Evolutionary conservation across 83 land plant species (phyloP), one percentile per base, ranked within the genome.

Genomic region (Picea engelmannii): DNA sequence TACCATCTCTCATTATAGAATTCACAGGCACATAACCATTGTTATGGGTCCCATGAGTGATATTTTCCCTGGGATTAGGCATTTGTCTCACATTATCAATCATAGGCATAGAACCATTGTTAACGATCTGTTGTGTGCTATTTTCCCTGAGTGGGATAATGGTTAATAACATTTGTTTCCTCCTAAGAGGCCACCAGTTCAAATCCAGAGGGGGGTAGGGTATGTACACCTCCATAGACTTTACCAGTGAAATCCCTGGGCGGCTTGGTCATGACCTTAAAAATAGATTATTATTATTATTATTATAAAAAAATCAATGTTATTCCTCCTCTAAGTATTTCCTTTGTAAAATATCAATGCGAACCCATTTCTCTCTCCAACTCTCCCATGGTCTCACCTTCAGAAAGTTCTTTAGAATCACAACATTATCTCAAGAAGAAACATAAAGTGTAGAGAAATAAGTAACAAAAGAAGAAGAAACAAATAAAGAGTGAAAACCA

Each of bases 371-470:
- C 3, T 74, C 77, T 49, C 27, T 47, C 49, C 77, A 74, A 8
- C 16, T 74, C 2, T 13, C 58, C 5, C 77, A n/a, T 4, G 27
- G 10, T 74, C 17, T 74, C 4, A 12, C 60, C 25, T 9, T 7
- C 59, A 74, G 7, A 74, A 74, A 21, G 31, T 31, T 74, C 25
- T 49, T 47, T 4, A 74, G 27, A 74, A 21, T 44, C 60, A 47
- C 77, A 47, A 7, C 77, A 44, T 21, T 74, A 74, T 18, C 77
- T n/a, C 77, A 74, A 74, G 77, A 74, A 47, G 52, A 55, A 74
- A 24, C 21, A 0, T 18, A 74, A 74, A 21, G 4, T 31, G 23
- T 18, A 74, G 25, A 74, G 25, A 10, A 74, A 23, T 23, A 5
- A 4, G 4, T 1, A 13, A 13, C 31, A 21, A 31, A 31, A 31